Evolutionary conservation across 495 filamentous ascomycete species (phyloP).

Genomic region (Aspergillus hancockii): DNA sequence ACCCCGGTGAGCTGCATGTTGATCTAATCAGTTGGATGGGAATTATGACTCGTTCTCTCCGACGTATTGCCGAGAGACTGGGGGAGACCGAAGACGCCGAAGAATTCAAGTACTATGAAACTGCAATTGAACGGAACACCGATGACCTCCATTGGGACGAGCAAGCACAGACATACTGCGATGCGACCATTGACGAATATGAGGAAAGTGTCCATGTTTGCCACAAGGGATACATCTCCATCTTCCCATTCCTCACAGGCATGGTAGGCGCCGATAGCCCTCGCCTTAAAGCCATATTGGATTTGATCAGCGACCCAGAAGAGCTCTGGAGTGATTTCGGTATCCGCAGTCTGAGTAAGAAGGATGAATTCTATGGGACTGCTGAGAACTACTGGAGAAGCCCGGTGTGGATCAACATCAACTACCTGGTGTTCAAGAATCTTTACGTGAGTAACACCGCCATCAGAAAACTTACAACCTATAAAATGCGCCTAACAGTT

Average conservation of each 20-base stretch:
- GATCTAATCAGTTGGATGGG: conserved; percentile 97
- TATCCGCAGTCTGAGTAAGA: conserved; percentile 83
- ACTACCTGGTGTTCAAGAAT: conserved; percentile 81
- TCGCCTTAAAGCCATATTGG: conserved; percentile 70
- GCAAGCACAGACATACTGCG: conserved; percentile 79
- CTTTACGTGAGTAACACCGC: conserved; percentile 66
- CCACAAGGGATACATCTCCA: conserved; percentile 93
- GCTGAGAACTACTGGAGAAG: conserved; percentile 97
- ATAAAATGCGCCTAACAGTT: conserved; percentile 21
- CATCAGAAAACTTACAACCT: conserved; percentile 9
- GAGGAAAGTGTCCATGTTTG: conserved; percentile 89
- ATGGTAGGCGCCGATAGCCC: conserved; percentile 72
- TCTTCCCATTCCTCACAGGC: conserved; percentile 89
- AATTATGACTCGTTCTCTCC: conserved; percentile 81
- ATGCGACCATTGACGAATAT: conserved; percentile 92
- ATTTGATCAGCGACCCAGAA: conserved; percentile 75
- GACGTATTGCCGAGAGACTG: conserved; percentile 72
- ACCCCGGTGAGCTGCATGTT: conserved; percentile 94
- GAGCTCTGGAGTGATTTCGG: conserved; percentile 87
- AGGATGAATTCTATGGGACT: conserved; percentile 79
- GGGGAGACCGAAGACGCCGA: conserved; percentile 72
- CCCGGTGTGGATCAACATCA: conserved; percentile 97
- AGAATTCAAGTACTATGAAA: conserved; percentile 69
- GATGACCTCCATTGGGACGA: conserved; percentile 93
- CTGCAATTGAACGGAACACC: conserved; percentile 81